Base-by-base conservation (phyloP, 176 grass and related monocot species). In the Pharus latifolius region DNA sequence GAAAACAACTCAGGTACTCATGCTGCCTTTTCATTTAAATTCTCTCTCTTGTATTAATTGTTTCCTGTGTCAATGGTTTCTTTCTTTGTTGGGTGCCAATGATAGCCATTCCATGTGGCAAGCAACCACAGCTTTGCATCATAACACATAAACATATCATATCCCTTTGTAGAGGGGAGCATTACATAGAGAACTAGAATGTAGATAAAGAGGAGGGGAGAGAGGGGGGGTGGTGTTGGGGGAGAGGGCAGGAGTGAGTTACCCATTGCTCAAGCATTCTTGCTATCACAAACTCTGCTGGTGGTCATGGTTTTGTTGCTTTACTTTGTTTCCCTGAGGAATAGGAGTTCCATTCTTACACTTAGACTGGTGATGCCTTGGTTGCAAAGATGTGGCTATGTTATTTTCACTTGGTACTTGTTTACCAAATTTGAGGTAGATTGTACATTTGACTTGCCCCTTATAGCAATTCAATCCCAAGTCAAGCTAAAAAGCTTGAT, bases 1-100 rank as follows among this genome's bases (percentile, higher is more conserved):
- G 53, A 97, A 97, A 89, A 97, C 93, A 79, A 97, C 93, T 67
- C 93, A 97, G 93, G 93, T 90, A 84, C 30, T 28, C 56, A 3
- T 41, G 42, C 63, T 48, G 45, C 57, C 42, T 72, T 75, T 56
- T 63, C 41, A 43, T 60, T 78, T 25, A 53, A 68, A 43, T 49
- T 9, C 35, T 44, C 57, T 16, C 49, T 67, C 12, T 22, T 57
- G 18, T 55, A 10, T 32, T 19, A 58, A 5, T 59, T 23, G 37
- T 20, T 69, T 69, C 45, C 59, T 79, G 27, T 44, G 42, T 28
- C 55, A 67, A 15, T 53, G 35, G 17, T 67, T 59, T 48, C 48
- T 29, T n/a, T n/a, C n/a, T n/a, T n/a, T n/a, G n/a, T n/a, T n/a
- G n/a, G n/a, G n/a, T n/a, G n/a, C n/a, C n/a, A n/a, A 65, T 32